These are phyloP conservation scores for Erigeron canadensis DNA, from an alignment of 129 eudicot genomes.

Conservation along the genomic window DNA sequence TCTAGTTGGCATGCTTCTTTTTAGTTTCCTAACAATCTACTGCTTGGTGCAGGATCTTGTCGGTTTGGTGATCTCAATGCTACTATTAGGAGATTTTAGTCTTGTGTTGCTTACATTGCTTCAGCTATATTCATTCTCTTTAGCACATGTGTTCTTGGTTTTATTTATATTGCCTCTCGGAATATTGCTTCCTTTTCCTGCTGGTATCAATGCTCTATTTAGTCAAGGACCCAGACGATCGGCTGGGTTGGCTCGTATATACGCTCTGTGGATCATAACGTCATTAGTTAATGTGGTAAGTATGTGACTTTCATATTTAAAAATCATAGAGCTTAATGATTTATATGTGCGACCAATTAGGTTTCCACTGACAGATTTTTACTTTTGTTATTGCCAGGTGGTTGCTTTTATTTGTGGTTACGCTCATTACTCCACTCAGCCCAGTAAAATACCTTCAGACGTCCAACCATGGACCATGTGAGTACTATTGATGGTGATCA, in stretches of 20 bases:
- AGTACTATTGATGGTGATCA: constrained; percentile 27
- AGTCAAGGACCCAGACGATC: constrained; percentile 97
- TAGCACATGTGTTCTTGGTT: constrained; percentile 73
- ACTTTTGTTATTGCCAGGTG: constrained; percentile 42
- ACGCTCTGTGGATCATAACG: constrained; percentile 95
- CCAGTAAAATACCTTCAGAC: constrained; percentile 48
- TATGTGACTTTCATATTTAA: neutral
- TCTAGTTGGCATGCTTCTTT: neutral
- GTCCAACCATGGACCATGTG: constrained; percentile 95
- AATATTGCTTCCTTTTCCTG: constrained; percentile 92
- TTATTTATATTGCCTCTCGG: constrained; percentile 85
- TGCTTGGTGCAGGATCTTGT: constrained; percentile 84
- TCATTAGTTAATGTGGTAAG: constrained; percentile 91
- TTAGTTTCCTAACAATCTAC: constrained; percentile 6
- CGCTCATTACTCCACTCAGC: constrained; percentile 63
- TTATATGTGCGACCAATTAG: neutral
- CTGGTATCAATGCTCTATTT: constrained; percentile 95
- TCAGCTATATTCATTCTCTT: constrained; percentile 86
- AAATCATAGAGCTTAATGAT: neutral
- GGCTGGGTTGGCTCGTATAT: constrained; percentile 95
- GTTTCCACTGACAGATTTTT: neutral
- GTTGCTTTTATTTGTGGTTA: constrained; percentile 92
- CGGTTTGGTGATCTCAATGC: constrained; percentile 96
- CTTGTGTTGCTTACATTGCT: constrained; percentile 94
- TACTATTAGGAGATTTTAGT: constrained; percentile 90